Evolutionary conservation across 1,284 basidiomycete species (phyloP).

Genomic region (Bjerkandera adusta): DNA sequence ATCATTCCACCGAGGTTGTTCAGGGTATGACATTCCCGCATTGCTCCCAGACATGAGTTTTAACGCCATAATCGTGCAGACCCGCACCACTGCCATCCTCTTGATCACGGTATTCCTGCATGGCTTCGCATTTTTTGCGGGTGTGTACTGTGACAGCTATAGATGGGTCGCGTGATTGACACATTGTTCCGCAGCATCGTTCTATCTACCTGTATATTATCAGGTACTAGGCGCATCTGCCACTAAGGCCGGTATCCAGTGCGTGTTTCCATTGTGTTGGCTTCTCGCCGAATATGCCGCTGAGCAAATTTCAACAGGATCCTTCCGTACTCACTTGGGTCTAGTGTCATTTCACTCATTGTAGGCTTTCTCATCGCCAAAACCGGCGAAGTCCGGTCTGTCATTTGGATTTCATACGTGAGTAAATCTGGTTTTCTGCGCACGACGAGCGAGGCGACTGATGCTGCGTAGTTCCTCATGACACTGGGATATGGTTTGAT

Average conservation of each 20-base stretch:
- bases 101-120: constrained; percentile 62
- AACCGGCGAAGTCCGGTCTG: constrained; percentile 52
- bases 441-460: not conserved
- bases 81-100: constrained; percentile 70
- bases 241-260: constrained; percentile 67
- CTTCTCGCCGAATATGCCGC: not conserved
- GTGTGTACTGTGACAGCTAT: not conserved
- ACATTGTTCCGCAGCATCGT: constrained; percentile 41
- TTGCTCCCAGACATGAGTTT: not conserved
- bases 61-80: constrained; percentile 34
- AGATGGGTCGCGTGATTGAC: not conserved
- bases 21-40: constrained; percentile 37
- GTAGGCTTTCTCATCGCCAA: constrained; percentile 58
- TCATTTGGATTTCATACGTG: constrained; percentile 53
- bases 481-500: constrained; percentile 62
- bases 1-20: constrained; percentile 80
- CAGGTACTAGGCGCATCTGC: constrained; percentile 74
- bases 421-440: not conserved
- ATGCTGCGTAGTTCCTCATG: constrained; percentile 35
- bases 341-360: constrained; percentile 48
- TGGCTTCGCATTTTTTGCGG: constrained; percentile 58
- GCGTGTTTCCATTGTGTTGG: constrained; percentile 17
- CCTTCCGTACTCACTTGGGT: constrained; percentile 68
- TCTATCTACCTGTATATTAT: constrained; percentile 72
- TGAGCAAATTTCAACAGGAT: constrained; percentile 41